Conservation (phyloP, 495 filamentous ascomycete species). For the Aspergillus saccharolyticus region DNA sequence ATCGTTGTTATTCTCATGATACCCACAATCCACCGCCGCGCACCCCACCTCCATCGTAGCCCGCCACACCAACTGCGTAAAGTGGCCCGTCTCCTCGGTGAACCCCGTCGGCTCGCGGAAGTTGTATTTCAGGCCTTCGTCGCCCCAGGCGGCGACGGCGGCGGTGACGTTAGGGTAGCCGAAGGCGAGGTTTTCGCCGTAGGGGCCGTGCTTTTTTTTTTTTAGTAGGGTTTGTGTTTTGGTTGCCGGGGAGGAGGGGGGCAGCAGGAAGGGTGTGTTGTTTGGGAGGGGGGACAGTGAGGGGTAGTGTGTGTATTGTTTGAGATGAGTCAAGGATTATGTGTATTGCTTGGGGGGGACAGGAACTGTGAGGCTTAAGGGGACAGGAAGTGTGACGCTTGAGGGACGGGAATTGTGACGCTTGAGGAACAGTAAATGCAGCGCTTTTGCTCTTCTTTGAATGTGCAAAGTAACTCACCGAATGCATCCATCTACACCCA, state of each 20-base stretch:
- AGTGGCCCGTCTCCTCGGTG: conserved; percentile 68
- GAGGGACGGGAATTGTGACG: no score
- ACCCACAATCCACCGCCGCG: conserved; percentile 54
- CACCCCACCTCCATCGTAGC: conserved; percentile 66
- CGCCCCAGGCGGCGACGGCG: conserved; percentile 62
- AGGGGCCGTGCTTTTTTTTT: conserved; percentile 49
- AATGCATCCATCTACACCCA: conserved; percentile 58
- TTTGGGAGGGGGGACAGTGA: neutral
- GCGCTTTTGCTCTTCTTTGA: no score
- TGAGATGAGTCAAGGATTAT: no score
- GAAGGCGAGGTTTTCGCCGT: conserved; percentile 75
- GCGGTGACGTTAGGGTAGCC: conserved; percentile 57
- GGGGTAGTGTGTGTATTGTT: no score
- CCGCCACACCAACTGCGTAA: conserved; percentile 81
- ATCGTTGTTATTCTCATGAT: conserved; percentile 8
- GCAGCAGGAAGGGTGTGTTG: neutral
- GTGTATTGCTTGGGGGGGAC: no score
- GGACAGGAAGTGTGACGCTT: neutral
- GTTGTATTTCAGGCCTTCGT: conserved; percentile 57
- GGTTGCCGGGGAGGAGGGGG: neutral
- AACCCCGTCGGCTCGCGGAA: conserved; percentile 52
- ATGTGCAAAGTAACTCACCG: no score
- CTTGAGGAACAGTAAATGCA: no score
- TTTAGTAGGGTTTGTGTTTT: neutral
- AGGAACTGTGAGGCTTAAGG: no score